Evolutionary conservation across 495 filamentous ascomycete genomes (phyloP).

Genomic region (Aspergillus olivimuriae): DNA sequence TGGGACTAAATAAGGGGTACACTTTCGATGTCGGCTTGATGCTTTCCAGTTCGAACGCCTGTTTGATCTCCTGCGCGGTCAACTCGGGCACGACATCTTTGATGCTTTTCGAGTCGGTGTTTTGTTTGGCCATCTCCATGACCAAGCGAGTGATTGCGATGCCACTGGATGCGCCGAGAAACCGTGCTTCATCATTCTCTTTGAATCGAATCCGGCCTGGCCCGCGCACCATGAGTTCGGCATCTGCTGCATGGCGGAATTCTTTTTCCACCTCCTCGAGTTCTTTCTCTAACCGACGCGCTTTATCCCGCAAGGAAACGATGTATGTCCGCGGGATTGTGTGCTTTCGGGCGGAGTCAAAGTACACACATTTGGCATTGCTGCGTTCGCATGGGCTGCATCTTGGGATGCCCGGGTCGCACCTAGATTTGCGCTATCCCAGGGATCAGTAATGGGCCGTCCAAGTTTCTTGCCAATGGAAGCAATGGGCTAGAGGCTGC

Average conservation of each 20-base stretch:
- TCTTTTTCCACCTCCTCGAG: constrained; percentile 54
- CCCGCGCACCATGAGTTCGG: constrained; percentile 74
- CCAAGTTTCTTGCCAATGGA: too few species aligned
- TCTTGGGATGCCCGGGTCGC: constrained; percentile 82
- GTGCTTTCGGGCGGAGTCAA: constrained; percentile 70
- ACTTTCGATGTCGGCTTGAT: constrained; percentile 58
- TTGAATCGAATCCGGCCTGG: constrained; percentile 76
- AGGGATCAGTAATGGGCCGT: too few species aligned
- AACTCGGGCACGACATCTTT: constrained; percentile 78
- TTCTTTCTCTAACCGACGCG: constrained; percentile 70
- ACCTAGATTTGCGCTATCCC: constrained; percentile 92
- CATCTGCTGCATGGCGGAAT: constrained; percentile 61
- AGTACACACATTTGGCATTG: constrained; percentile 87
- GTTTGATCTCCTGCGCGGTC: constrained; percentile 51
- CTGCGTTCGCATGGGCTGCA: constrained; percentile 91
- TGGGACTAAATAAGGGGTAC: constrained; percentile 73
- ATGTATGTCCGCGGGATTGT: constrained; percentile 83
- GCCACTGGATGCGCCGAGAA: constrained; percentile 85
- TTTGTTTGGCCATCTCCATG: constrained; percentile 89
- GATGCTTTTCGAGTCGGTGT: constrained; percentile 76
- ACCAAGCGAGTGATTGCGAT: constrained; percentile 89
- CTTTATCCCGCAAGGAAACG: constrained; percentile 75
- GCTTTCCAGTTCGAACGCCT: constrained; percentile 48
- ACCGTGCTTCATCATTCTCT: constrained; percentile 78
- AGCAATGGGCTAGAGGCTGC: constrained; percentile 1